A percentile compares a stretch with the other conserved stretches of the same genome.
Conservation (phyloP, 805 yeast genomes). For the Starmerella sp. region DNA sequence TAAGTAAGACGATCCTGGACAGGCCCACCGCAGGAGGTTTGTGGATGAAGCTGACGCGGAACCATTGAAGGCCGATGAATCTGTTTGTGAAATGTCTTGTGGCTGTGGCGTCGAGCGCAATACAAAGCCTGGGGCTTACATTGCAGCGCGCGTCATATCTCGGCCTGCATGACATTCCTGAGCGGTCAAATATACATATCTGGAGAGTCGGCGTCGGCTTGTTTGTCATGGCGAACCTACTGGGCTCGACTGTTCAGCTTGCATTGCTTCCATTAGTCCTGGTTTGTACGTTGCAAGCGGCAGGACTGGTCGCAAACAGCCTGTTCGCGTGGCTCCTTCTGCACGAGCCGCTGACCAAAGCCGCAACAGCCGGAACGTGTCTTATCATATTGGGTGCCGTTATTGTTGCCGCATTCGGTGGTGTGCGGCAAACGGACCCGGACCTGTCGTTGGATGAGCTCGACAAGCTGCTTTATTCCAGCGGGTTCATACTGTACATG, state of each 20-base stretch:
- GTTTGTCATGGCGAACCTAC: slow-evolving; percentile 59
- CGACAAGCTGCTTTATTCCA: slow-evolving; percentile 33
- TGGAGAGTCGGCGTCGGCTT: slow-evolving; percentile 69
- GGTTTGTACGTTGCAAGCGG: slow-evolving; percentile 71
- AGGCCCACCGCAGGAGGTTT: background rate
- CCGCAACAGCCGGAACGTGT: slow-evolving; percentile 52
- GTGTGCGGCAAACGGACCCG: slow-evolving; percentile 38
- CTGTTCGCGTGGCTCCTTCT: slow-evolving; percentile 57
- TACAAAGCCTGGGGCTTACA: slow-evolving; percentile 72
- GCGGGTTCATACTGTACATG: slow-evolving; percentile 51
- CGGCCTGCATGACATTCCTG: background rate
- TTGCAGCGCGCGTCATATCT: slow-evolving; percentile 66
- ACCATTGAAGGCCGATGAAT: slow-evolving; percentile 2
- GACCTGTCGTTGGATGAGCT: slow-evolving; percentile 41
- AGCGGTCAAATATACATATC: slow-evolving; percentile 23
- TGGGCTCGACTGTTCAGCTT: slow-evolving; percentile 75
- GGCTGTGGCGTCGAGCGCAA: slow-evolving; percentile 63
- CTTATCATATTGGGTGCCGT: slow-evolving; percentile 65
- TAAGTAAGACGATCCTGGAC: background rate
- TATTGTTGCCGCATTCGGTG: slow-evolving; percentile 63
- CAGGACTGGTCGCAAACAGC: slow-evolving; percentile 80
- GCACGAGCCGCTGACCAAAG: slow-evolving; percentile 52
- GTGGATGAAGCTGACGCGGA: background rate
- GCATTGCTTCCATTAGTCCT: slow-evolving; percentile 73
- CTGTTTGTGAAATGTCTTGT: slow-evolving; percentile 31